phyloP scores from a whole-genome alignment of 1,284 basidiomycete species.

The Marasmius fiardii region DNA sequence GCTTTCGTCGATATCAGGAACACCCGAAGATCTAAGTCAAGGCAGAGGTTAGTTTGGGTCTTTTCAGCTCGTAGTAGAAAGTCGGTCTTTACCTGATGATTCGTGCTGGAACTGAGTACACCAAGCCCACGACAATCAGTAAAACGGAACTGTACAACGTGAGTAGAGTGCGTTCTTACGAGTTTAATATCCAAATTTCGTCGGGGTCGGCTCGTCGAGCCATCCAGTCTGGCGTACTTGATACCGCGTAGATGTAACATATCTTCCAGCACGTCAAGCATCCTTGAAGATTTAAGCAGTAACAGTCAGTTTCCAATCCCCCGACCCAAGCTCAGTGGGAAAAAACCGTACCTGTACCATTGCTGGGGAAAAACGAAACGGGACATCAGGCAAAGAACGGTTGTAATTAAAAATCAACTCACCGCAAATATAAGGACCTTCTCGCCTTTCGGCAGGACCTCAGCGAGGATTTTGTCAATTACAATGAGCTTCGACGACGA shows the following conservation, averaged over 20 bases:
- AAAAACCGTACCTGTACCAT: constrained; percentile 43
- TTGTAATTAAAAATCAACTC: constrained; percentile 21
- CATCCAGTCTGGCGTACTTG: constrained; percentile 78
- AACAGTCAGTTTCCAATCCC: background rate
- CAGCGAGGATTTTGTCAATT: constrained; percentile 75
- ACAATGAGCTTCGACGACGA: constrained; percentile 71
- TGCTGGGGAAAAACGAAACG: constrained; percentile 31
- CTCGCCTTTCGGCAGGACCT: constrained; percentile 78
- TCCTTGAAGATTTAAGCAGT: constrained; percentile 46
- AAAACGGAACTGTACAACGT: no score
- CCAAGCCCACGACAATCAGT: no score
- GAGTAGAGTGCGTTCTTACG: no score
- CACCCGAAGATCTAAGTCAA: constrained; percentile 66
- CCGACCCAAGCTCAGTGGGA: background rate
- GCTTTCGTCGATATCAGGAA: constrained; percentile 84
- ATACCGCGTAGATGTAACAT: constrained; percentile 75
- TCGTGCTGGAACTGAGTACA: constrained; percentile 66
- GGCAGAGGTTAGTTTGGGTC: constrained; percentile 27
- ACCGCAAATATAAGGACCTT: constrained; percentile 85
- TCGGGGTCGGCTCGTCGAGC: constrained; percentile 48
- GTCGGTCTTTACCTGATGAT: constrained; percentile 39
- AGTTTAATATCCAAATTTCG: constrained; percentile 55
- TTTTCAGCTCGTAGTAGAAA: background rate
- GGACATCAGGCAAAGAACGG: background rate
- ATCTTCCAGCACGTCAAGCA: constrained; percentile 84